Base-by-base conservation (phyloP, 1,284 basidiomycete genomes). In the Ustilago shanxiensis region DNA sequence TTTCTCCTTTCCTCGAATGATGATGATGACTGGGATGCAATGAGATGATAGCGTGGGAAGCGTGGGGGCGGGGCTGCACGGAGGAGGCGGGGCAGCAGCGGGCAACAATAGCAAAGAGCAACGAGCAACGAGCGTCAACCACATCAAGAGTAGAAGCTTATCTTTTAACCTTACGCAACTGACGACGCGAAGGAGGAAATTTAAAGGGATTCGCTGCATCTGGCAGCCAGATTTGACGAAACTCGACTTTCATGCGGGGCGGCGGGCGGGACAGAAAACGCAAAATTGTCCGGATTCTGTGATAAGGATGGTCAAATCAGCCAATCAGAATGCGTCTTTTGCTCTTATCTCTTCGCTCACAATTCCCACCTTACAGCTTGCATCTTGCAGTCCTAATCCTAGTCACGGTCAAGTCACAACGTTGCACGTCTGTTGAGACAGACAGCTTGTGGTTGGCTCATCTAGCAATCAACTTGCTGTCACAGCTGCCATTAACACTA, bases 261-360 rank as follows among this genome's bases (percentile, higher is more conserved):
- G 52, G 5, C 26, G 33, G 22, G 50, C n/a, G 8, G 50, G 28
- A 33, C 11, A 13, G 16, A 22, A n/a, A n/a, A n/a, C n/a, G 39
- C 18, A 41, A 66, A 66, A 55, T 60, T 55, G 69, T 66, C 64
- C 59, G 51, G 18, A 44, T 22, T 53, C 35, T 33, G 44, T 52
- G 64, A 63, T 69, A 60, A 60, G 60, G 37, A 11, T n/a, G 9
- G 16, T 22, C 28, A 0, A 22, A 16, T 20, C 62, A 37, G 49
- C 71, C 63, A 61, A 68, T 70, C 66, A 72, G 35, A 57, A 41
- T 60, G 79, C 89, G 87, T 64, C 88, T 13, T 86, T 90, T n/a
- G 1, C 4, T 35, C 91, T 85, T 58, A 72, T 63, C 59, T 60
- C 31, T 33, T 33, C 11, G 31, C 31, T 33, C 31, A 33, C 31